Conservation (phyloP, 139 green algal genomes). For the Chlorella sp. region DNA sequence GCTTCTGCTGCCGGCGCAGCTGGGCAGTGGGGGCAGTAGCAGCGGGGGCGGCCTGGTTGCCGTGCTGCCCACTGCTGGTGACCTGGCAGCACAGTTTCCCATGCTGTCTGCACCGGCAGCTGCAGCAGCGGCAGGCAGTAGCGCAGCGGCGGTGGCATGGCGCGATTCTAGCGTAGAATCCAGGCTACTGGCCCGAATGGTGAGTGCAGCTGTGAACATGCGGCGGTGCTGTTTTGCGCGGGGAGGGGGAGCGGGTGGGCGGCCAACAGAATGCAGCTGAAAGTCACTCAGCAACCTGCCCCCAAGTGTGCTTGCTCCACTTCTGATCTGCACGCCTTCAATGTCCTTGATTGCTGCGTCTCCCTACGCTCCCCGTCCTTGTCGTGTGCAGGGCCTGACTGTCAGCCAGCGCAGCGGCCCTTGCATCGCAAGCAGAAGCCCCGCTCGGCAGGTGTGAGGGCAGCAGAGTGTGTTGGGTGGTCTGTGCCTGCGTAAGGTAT, state of each 20-base stretch:
- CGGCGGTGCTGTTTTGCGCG: background rate
- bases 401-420: background rate
- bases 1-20: background rate
- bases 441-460: too few species aligned
- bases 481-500: background rate
- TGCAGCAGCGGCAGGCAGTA: background rate
- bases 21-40: background rate
- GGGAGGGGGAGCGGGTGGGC: background rate
- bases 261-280: background rate
- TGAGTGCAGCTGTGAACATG: background rate
- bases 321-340: background rate
- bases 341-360: too few species aligned
- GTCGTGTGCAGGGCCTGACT: background rate
- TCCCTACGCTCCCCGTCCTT: background rate
- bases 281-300: background rate
- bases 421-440: background rate
- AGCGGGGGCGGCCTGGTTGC: background rate
- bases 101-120: background rate
- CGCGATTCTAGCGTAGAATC: background rate
- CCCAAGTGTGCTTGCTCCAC: background rate
- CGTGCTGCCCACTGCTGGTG: background rate
- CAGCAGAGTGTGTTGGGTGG: background rate
- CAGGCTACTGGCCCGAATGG: background rate
- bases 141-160: background rate
- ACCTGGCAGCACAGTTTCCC: background rate